phyloP scores from a whole-genome alignment of 2,329 filamentous ascomycete species.

The Alternaria incomplexa region DNA sequence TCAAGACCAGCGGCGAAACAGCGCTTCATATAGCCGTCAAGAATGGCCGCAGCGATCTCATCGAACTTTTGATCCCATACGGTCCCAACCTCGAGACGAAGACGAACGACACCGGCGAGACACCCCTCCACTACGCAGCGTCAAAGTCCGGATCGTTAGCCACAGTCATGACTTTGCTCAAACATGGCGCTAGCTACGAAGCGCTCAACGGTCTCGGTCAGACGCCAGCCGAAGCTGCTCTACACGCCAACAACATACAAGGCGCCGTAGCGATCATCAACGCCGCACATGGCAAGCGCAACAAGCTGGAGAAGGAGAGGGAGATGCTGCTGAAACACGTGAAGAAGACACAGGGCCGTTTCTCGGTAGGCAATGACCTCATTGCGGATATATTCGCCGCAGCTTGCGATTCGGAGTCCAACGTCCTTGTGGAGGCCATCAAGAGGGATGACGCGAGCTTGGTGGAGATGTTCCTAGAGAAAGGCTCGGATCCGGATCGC shows the following conservation, averaged over 20 bases:
- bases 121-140: slow-evolving; percentile 43
- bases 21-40: slow-evolving; percentile 42
- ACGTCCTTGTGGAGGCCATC: slow-evolving; percentile 41
- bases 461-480: slow-evolving; percentile 39
- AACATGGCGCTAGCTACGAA: slow-evolving; percentile 36
- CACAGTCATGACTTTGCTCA: slow-evolving; percentile 32
- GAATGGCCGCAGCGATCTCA: slow-evolving; percentile 28
- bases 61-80: slow-evolving; percentile 32
- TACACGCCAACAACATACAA: slow-evolving; percentile 35
- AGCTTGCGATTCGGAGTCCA: slow-evolving; percentile 42
- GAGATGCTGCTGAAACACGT: slow-evolving; percentile 40
- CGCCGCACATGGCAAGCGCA: slow-evolving; percentile 32
- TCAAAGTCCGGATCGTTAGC: slow-evolving; percentile 30
- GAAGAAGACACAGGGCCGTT: slow-evolving; percentile 31
- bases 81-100: slow-evolving; percentile 28
- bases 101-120: slow-evolving; percentile 34
- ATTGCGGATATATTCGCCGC: slow-evolving; percentile 42
- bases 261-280: slow-evolving; percentile 42
- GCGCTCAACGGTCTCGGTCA: slow-evolving; percentile 22
- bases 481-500: slow-evolving; percentile 39
- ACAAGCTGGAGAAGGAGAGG: slow-evolving; percentile 39
- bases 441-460: slow-evolving; percentile 35
- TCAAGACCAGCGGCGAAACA: slow-evolving; percentile 32
- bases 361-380: slow-evolving; percentile 40
- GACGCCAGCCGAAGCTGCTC: slow-evolving; percentile 37